Evolutionary conservation across 768 basidiomycete species (phyloP), one percentile per base, ranked within the genome.

Genomic region (Pleurotus eryngii): DNA sequence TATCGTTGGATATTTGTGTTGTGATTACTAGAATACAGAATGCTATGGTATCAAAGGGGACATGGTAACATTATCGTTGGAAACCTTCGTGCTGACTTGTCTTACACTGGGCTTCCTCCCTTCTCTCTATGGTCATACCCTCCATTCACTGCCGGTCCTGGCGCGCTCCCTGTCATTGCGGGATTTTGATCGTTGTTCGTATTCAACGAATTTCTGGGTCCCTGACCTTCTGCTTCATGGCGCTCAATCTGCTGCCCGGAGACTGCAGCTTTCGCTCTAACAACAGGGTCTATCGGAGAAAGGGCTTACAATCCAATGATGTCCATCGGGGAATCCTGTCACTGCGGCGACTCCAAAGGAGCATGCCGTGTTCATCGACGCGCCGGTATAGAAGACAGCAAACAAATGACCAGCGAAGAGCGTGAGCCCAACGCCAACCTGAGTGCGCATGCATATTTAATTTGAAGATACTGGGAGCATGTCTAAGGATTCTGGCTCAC

Each of bases 341-440:
- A 88, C 74, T 3, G 81, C 84, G 2, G 87, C 84, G 2, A 87
- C 87, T 3, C 86, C 87, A 66, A 87, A 88, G 0, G 87, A 67
- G 54, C 86, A 78, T 11, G 86, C 87, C 3, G 84, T 81, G 63
- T 89, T 89, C 81, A 86, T 84, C 17, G 74, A 74, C 4, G 82
- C 85, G 4, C 86, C 85, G 0, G 86, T 89, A 64, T 82, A 88
- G 58, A 72, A 77, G 7, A 84, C 79, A 0, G 82, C 80, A 61
- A 81, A 86, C 81, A 88, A 70, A 49, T 86, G 83, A 58, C 83
- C 77, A 3, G 76, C 79, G 60, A 88, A 86, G 11, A 87, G 69
- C 2, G 86, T 85, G 45, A 88, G 73, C n/a, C 85, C 87, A 42
- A 88, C 83, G 6, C 86, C 83, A 59, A 87, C 64, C 84, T 84